These are phyloP conservation scores for Gaeumannomyces tritici DNA, from an alignment of 2,329 filamentous ascomycete genomes.

Conservation along the genomic window DNA sequence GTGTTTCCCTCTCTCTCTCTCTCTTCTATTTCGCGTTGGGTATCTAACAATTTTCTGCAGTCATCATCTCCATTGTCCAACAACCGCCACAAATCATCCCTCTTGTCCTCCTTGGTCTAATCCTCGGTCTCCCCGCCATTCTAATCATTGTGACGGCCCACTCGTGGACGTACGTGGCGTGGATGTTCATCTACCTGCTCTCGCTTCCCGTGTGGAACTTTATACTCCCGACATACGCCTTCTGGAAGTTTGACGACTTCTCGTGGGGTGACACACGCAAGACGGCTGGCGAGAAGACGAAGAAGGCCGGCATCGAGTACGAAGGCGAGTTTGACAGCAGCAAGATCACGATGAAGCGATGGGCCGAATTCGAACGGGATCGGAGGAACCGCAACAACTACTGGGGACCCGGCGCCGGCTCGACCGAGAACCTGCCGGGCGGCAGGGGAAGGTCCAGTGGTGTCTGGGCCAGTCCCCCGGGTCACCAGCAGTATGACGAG, in stretches of 20 bases:
- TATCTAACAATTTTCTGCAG: constrained; percentile 27
- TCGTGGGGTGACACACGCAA: constrained; percentile 98
- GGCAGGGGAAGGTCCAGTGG: constrained; percentile 22
- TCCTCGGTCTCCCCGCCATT: constrained; percentile 85
- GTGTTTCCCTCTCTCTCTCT: constrained; percentile 22
- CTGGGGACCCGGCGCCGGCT: constrained; percentile 27
- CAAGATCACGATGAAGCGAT: constrained; percentile 99
- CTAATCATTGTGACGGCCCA: constrained; percentile 92
- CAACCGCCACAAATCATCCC: constrained; percentile 78
- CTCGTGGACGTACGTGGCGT: constrained; percentile 81
- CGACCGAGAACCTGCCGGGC: constrained; percentile 39
- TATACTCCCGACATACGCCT: constrained; percentile 83
- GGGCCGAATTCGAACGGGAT: constrained; percentile 86
- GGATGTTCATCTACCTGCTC: constrained; percentile 94
- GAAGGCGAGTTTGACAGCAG: constrained; percentile 97
- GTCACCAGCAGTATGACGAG: constrained; percentile 41
- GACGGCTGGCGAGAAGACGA: constrained; percentile 81
- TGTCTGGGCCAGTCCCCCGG: constrained; percentile 28
- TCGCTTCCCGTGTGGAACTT: constrained; percentile 98
- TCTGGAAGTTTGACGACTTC: constrained; percentile 99
- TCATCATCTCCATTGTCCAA: constrained; percentile 76
- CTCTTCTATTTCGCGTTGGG: too few relatives aligned
- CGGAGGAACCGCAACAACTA: constrained; percentile 35
- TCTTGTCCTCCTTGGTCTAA: constrained; percentile 76
- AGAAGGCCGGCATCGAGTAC: constrained; percentile 76